Percentiles rank a stretch among this genome's conserved stretches.
Conservation (phyloP, 768 basidiomycete genomes). For the Lentinula aciculospora region DNA sequence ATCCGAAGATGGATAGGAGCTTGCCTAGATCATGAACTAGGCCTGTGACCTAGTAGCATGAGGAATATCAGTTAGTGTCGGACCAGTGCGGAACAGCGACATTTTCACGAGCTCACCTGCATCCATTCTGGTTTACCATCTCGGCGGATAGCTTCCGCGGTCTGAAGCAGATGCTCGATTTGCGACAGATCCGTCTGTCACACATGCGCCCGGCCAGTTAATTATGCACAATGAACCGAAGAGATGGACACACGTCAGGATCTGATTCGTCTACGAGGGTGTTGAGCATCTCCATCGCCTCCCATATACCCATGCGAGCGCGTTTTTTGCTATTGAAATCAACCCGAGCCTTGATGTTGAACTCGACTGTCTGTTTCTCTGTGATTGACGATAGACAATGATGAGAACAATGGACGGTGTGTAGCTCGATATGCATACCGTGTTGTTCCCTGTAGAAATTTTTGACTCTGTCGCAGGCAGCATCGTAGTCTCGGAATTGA, state of each 20-base stretch:
- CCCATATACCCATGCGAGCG: constrained; percentile 81
- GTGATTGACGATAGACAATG: not conserved
- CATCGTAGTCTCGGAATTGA: constrained; percentile 67
- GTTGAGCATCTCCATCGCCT: constrained; percentile 83
- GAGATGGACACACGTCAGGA: constrained; percentile 57
- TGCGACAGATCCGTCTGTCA: constrained; percentile 69
- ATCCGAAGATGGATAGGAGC: constrained; percentile 76
- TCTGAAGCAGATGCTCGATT: constrained; percentile 88
- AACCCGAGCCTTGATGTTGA: constrained; percentile 73
- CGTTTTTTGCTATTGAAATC: constrained; percentile 64
- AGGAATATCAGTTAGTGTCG: not conserved
- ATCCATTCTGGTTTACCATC: constrained; percentile 92
- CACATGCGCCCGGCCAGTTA: constrained; percentile 5
- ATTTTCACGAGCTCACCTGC: constrained; percentile 42
- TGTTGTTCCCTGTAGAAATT: constrained; percentile 76
- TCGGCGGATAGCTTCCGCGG: constrained; percentile 82
- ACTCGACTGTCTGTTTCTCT: constrained; percentile 87
- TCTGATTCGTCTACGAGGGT: constrained; percentile 89
- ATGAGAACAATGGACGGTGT: not conserved
- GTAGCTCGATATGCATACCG: constrained; percentile 32
- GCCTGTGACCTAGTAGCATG: constrained; percentile 59
- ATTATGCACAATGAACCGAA: not conserved
- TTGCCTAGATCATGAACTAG: constrained; percentile 90
- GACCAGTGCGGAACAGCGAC: not conserved
- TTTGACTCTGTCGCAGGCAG: constrained; percentile 74